phyloP scores from a whole-genome alignment of 2,329 filamentous ascomycete species.

The Fonsecaea nubica region DNA sequence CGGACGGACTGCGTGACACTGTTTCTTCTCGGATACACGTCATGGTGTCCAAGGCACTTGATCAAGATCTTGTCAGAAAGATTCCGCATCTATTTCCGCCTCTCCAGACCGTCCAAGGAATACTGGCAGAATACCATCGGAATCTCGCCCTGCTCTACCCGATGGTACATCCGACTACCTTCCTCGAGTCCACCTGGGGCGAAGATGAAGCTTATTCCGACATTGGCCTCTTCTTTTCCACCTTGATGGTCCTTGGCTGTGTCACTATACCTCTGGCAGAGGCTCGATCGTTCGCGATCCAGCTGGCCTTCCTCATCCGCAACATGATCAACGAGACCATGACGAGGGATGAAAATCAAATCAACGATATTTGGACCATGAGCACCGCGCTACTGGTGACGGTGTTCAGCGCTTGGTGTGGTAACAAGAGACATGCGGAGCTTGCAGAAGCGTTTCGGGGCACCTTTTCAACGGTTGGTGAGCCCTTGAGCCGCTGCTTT shows the following conservation, averaged over 20 bases:
- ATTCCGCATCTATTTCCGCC: slow-evolving; percentile 9
- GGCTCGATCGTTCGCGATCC: slow-evolving; percentile 6
- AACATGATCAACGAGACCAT: slow-evolving; percentile 11
- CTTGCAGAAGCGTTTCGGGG: slow-evolving; percentile 9
- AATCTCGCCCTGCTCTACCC: slow-evolving; percentile 2
- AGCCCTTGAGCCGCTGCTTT: not conserved
- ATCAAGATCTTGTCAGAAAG: not conserved
- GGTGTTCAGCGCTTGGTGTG: slow-evolving; percentile 10
- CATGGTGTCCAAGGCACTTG: slow-evolving; percentile 4
- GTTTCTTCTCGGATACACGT: slow-evolving; percentile 5
- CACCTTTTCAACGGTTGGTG: slow-evolving; percentile 5
- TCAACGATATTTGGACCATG: slow-evolving; percentile 11
- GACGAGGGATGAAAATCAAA: not conserved
- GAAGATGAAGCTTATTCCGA: slow-evolving; percentile 5
- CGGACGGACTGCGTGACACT: not conserved
- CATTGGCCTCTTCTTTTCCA: slow-evolving; percentile 5
- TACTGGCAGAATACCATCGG: not conserved
- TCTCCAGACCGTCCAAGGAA: not conserved
- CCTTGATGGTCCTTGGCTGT: not conserved
- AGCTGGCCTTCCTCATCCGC: slow-evolving; percentile 3
- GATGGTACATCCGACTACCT: not conserved
- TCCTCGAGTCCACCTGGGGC: not conserved
- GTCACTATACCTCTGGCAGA: not conserved
- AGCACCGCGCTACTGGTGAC: slow-evolving; percentile 2
- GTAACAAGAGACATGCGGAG: slow-evolving; percentile 3